phyloP scores from a whole-genome alignment of 331 rosid genomes.

The Acacia pycnantha region DNA sequence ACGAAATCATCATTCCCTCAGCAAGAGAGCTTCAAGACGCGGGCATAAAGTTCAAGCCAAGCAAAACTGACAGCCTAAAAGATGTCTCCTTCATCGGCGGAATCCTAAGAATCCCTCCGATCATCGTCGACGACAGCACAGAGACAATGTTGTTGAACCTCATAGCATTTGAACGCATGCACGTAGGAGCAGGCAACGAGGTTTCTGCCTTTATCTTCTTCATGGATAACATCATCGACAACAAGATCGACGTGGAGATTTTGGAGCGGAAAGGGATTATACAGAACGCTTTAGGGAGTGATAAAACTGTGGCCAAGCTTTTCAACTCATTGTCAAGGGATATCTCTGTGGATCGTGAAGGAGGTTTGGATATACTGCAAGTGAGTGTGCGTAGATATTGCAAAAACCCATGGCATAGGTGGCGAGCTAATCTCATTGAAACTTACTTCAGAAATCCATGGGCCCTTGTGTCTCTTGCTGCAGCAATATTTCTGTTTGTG shows the following conservation, averaged over 20 bases:
- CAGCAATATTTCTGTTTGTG: constrained; percentile 42
- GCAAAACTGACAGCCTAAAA: constrained; percentile 29
- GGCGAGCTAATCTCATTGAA: constrained; percentile 53
- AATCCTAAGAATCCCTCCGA: constrained; percentile 28
- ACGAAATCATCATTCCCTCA: constrained; percentile 29
- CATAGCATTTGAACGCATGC: constrained; percentile 46
- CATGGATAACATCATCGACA: constrained; percentile 49
- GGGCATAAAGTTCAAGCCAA: constrained; percentile 36
- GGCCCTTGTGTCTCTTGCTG: constrained; percentile 46
- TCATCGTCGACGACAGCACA: constrained; percentile 33
- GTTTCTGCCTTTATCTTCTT: constrained; percentile 44
- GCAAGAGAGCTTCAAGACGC: constrained; percentile 44
- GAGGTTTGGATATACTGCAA: constrained; percentile 32
- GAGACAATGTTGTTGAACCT: constrained; percentile 42
- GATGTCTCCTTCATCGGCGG: constrained; percentile 43
- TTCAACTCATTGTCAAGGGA: constrained; percentile 46
- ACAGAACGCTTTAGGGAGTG: constrained; percentile 40
- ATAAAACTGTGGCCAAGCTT: constrained; percentile 43
- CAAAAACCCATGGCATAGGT: constrained; percentile 41
- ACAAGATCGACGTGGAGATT: constrained; percentile 33
- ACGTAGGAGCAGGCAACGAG: constrained; percentile 46
- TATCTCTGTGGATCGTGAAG: constrained; percentile 26
- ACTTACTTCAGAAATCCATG: constrained; percentile 60
- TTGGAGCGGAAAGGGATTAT: constrained; percentile 36
- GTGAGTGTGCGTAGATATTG: constrained; percentile 35